Evolutionary conservation across 1,139 yeast genomes (phyloP).

Genomic region (Dujonia santamariae): DNA sequence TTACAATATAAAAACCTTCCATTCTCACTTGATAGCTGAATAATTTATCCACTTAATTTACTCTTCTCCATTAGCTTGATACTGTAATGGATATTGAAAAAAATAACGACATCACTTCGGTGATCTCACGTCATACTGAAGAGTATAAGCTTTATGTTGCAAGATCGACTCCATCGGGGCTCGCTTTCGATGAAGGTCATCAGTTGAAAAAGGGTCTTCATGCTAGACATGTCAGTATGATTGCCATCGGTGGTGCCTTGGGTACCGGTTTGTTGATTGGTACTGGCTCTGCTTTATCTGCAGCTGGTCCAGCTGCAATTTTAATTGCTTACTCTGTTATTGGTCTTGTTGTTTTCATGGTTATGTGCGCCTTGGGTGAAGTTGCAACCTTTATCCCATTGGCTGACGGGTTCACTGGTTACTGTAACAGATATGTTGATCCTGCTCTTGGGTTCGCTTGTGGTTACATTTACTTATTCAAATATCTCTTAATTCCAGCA

Average conservation of each 20-base stretch:
- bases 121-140: constrained; percentile 43
- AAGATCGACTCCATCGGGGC: constrained; percentile 40
- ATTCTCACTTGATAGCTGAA: no score
- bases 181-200: constrained; percentile 44
- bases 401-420: constrained; percentile 69
- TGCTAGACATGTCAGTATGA: constrained; percentile 74
- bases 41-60: no score
- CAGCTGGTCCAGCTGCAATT: constrained; percentile 70
- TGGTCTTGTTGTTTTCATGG: constrained; percentile 64
- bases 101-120: constrained; percentile 24
- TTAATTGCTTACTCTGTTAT: constrained; percentile 58
- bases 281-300: constrained; percentile 61
- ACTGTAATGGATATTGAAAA: constrained; percentile 19
- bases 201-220: constrained; percentile 58
- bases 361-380: constrained; percentile 72
- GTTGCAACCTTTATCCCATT: constrained; percentile 69
- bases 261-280: constrained; percentile 75
- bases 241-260: constrained; percentile 53
- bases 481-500: constrained; percentile 64
- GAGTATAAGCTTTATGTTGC: constrained; percentile 49
- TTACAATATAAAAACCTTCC: no score
- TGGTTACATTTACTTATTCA: constrained; percentile 63
- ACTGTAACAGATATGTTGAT: constrained; percentile 64
- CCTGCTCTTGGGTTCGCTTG: constrained; percentile 74
- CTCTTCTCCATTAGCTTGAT: no score